Evolutionary conservation across 2,329 filamentous ascomycete species (phyloP).

Genomic region (Aspergillus vadensis): DNA sequence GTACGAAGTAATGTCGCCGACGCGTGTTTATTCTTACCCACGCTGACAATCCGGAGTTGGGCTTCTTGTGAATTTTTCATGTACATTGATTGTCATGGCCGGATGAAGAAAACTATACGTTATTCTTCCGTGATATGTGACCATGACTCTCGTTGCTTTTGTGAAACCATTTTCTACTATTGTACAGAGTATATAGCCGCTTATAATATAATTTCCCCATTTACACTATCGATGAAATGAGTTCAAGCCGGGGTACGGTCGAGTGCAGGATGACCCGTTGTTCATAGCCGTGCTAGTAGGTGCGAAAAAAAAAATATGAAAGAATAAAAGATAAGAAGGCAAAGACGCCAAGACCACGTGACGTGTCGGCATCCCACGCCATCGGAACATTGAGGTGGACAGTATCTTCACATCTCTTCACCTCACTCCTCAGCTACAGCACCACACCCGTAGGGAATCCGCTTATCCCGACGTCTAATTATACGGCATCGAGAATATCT

Average conservation of each 20-base stretch:
- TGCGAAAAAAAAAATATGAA: background rate
- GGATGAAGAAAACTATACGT: background rate
- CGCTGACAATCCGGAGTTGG: constrained; percentile 1
- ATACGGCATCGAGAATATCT: background rate
- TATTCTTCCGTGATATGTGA: background rate
- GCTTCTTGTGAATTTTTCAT: constrained; percentile 3
- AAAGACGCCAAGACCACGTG: constrained; percentile 22
- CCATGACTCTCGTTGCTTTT: background rate
- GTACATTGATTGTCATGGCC: constrained; percentile 9
- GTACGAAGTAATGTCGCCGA: constrained; percentile 21
- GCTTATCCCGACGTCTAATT: background rate
- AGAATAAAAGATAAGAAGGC: constrained; percentile 10
- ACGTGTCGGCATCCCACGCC: constrained; percentile 6
- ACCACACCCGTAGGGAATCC: background rate
- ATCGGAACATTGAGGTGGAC: background rate
- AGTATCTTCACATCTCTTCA: constrained; percentile 12
- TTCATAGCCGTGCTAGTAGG: background rate
- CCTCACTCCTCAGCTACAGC: constrained; percentile 8
- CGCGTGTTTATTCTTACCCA: constrained; percentile 7
- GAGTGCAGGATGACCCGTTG: background rate
- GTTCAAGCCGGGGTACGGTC: too few species aligned
- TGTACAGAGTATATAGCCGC: constrained; percentile 24
- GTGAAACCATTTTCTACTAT: background rate
- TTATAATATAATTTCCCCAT: constrained; percentile 24
- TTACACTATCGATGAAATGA: background rate